Base-by-base conservation (phyloP, 106 monocot species). In the Phalaenopsis equestris region DNA sequence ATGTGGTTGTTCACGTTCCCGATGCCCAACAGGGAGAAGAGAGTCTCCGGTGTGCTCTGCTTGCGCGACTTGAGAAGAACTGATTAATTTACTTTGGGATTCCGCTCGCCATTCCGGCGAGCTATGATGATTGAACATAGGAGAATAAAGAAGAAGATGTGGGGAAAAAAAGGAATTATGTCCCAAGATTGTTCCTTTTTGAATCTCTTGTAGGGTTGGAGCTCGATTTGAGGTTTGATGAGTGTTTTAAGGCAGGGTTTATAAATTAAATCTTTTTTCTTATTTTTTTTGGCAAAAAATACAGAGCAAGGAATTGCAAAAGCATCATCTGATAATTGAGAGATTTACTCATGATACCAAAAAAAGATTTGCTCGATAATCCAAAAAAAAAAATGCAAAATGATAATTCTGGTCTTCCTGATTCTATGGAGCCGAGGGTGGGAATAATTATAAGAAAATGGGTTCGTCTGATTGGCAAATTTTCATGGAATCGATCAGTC, bases 1-100 rank as follows among this genome's bases (percentile, higher is more conserved):
- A 83, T 45, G 78, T 73, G 72, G 72, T 78, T 41, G 83, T 77
- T 47, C 14, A 36, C 16, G 77, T 82, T 16, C 82, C 82, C 8
- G 67, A 49, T 9, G 48, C 48, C 5, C 70, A 77, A 6, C 77
- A 77, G 68, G 47, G 77, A 1, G 77, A 82, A 5, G 81, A 64
- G 10, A 46, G 3, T 23, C 68, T 82, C 21, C 61, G 67, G 11
- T 49, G 45, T 39, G 77, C 77, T 58, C 68, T 82, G 18, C 77
- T 82, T 15, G 77, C 77, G 1, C 61, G 41, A 38, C 12, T 82
- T 24, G 82, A 82, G 68, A 77, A 57, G 45, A 76, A 14, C 70
- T 68, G 42, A 21, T 30, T 14, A 75, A 41, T 15, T 72, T 15
- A 41, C 8, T 65, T 24, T 4, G 19, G 18, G 15, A 4, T 65